These are phyloP conservation scores for Coemansia furcata DNA, from an alignment of 192 early-diverging fungal genomes.

Conservation along the genomic window DNA sequence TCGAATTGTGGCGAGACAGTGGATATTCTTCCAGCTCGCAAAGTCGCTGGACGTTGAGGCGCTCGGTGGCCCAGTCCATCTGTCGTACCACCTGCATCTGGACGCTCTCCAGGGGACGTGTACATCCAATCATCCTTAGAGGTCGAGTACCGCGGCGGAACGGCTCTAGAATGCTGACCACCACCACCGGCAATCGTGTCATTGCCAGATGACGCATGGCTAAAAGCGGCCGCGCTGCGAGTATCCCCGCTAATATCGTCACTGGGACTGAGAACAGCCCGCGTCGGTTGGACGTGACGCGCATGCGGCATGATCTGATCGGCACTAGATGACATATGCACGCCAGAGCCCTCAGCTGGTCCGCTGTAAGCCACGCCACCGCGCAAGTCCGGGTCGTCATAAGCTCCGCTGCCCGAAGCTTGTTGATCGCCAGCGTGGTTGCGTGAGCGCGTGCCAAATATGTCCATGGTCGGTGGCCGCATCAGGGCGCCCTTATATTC, in stretches of 20 bases:
- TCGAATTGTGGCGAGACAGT: constrained; percentile 15
- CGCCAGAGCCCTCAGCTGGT: constrained; percentile 16
- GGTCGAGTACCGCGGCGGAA: background rate
- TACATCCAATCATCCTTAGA: constrained; percentile 21
- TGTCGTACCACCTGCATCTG: background rate
- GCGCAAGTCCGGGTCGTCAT: background rate
- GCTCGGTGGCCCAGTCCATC: background rate
- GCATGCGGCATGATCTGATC: background rate
- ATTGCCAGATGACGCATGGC: background rate
- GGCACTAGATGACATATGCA: constrained; percentile 5
- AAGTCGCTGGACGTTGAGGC: constrained; percentile 7
- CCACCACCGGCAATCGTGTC: background rate
- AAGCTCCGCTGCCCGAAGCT: background rate
- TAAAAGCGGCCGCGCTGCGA: background rate
- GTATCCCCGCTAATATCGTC: constrained; percentile 7
- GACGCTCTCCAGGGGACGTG: constrained; percentile 25
- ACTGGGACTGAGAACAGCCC: constrained; percentile 8
- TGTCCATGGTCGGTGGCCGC: constrained; percentile 19
- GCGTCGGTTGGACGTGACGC: constrained; percentile 1
- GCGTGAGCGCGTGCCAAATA: constrained; percentile 32
- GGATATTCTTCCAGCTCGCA: constrained; percentile 12
- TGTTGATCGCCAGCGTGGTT: constrained; percentile 7
- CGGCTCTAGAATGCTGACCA: constrained; percentile 2
- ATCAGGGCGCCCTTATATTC: constrained; percentile 34
- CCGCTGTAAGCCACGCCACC: constrained; percentile 14